Percentiles rank a stretch among this genome's conserved stretches.
These are phyloP conservation scores for Pichia deserticola DNA, from an alignment of 805 yeast species.

Conservation along the genomic window DNA sequence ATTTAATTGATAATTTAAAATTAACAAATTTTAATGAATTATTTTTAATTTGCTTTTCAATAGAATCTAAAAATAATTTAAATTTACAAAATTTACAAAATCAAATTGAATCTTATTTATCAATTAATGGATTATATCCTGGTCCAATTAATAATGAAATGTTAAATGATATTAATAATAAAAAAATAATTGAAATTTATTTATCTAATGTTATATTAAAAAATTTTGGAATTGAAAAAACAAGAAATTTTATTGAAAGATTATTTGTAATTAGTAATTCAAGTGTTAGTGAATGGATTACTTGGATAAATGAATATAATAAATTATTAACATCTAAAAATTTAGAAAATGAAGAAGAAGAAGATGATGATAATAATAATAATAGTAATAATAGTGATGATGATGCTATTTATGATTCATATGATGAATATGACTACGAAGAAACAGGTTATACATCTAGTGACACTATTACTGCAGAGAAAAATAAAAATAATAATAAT, in stretches of 20 bases:
- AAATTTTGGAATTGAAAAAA: constrained; percentile 11
- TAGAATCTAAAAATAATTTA: constrained; percentile 25
- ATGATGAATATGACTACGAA: not conserved
- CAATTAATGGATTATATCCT: not conserved
- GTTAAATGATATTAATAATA: not conserved
- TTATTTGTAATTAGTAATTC: constrained; percentile 15
- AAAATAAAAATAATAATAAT: too few species aligned
- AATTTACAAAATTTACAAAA: constrained; percentile 12
- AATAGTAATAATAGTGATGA: not conserved
- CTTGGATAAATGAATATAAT: constrained; percentile 6
- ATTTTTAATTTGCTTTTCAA: constrained; percentile 24
- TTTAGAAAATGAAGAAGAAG: not conserved
- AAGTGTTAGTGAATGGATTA: constrained; percentile 9
- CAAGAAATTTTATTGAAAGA: constrained; percentile 15
- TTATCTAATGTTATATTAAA: constrained; percentile 20
- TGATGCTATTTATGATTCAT: not conserved
- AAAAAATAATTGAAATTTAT: constrained; percentile 20
- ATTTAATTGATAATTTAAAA: constrained; percentile 1
- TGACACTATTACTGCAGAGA: not conserved
- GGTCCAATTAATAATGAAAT: not conserved
- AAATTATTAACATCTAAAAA: constrained; percentile 2
- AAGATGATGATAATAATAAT: not conserved
- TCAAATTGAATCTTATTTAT: constrained; percentile 22
- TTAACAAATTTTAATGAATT: constrained; percentile 21
- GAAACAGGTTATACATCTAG: not conserved